Evolutionary conservation across 805 yeast genomes (phyloP).

Genomic region (Saccharomyces kudriavzevii): DNA sequence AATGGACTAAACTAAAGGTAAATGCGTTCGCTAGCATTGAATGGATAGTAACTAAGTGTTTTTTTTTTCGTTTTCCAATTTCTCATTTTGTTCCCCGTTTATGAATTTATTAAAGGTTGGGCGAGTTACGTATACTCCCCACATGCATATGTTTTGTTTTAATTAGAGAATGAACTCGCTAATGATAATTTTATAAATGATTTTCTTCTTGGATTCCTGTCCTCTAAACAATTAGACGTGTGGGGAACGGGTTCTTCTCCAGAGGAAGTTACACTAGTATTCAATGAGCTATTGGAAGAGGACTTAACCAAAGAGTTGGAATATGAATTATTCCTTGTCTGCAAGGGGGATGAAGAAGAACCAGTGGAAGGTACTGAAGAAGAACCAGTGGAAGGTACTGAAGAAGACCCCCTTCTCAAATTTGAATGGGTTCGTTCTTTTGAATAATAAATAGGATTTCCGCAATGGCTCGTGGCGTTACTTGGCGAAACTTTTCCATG

Average conservation of each 20-base stretch:
- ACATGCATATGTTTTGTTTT: background rate
- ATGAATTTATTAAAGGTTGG: background rate
- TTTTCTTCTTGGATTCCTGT: slow-evolving; percentile 4
- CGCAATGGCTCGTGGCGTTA: background rate
- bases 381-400: background rate
- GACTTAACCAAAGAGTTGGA: background rate
- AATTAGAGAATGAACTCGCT: slow-evolving; percentile 7
- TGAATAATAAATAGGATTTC: background rate
- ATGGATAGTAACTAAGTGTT: slow-evolving; percentile 4
- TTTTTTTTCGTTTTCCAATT: background rate
- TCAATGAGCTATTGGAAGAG: background rate
- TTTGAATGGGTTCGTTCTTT: background rate
- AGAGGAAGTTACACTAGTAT: background rate
- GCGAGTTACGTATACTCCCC: background rate
- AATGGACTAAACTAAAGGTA: background rate
- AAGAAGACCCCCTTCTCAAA: slow-evolving; percentile 3
- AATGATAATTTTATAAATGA: slow-evolving; percentile 10
- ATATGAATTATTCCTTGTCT: background rate
- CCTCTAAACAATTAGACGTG: slow-evolving; percentile 4
- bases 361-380: background rate
- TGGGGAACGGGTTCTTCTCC: background rate
- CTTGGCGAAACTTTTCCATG: background rate
- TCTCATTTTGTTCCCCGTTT: background rate
- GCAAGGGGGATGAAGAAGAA: slow-evolving; percentile 1
- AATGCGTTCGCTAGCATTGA: slow-evolving; percentile 4